Evolutionary conservation across 495 filamentous ascomycete genomes (phyloP).

Genomic region (Aspergillus ostianus): DNA sequence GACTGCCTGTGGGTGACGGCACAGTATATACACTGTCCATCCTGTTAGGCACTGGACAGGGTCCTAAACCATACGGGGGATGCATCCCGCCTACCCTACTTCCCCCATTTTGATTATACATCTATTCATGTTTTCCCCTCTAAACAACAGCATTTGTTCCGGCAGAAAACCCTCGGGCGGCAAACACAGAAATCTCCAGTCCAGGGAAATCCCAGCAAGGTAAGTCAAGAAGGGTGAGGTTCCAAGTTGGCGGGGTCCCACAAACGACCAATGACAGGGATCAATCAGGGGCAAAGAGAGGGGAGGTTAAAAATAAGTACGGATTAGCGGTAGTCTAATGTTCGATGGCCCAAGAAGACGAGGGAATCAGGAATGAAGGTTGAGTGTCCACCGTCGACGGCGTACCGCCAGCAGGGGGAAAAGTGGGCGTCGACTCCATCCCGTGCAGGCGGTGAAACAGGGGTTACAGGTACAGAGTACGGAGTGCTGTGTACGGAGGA

Average conservation of each 20-base stretch:
- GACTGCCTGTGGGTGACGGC: too few species aligned
- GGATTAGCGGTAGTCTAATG: not conserved
- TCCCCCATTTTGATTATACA: too few species aligned
- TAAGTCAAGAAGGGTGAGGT: not conserved
- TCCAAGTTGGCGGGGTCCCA: not conserved
- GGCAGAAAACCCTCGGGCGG: not conserved
- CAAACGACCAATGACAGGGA: not conserved
- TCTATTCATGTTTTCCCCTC: too few species aligned
- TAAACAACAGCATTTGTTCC: not conserved
- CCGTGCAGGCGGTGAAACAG: slow-evolving; percentile 10
- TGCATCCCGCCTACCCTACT: too few species aligned
- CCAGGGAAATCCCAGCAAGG: too few species aligned
- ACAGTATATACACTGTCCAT: too few species aligned
- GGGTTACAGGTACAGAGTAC: too few species aligned
- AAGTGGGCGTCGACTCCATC: not conserved
- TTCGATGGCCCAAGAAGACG: too few species aligned
- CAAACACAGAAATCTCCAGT: too few species aligned
- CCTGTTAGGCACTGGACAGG: too few species aligned
- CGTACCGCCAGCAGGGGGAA: not conserved
- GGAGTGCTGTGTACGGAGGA: too few species aligned
- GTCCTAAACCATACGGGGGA: too few species aligned
- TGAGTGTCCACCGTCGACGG: not conserved
- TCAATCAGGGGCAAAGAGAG: not conserved
- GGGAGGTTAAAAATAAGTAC: not conserved
- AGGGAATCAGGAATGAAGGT: not conserved